phyloP scores from a whole-genome alignment of 2,329 filamentous ascomycete genomes.

The Aspergillus arachidicola region DNA sequence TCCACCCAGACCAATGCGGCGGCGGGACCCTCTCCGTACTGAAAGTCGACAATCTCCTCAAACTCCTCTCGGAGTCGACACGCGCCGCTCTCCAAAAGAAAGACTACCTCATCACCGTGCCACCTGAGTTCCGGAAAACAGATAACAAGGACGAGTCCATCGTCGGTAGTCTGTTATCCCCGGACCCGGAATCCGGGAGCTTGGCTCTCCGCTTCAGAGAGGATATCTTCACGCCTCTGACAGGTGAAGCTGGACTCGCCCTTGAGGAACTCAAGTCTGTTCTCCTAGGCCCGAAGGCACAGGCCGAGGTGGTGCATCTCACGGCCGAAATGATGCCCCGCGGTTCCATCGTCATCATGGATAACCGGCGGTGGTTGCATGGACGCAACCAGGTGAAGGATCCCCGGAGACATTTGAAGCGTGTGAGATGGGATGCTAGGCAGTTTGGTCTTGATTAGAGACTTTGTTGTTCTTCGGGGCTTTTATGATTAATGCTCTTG shows the following conservation, averaged over 20 bases:
- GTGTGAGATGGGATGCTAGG: conserved; percentile 39
- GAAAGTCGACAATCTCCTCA: conserved; percentile 28
- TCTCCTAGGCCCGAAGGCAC: conserved; percentile 19
- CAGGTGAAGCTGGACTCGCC: conserved; percentile 26
- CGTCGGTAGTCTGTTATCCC: conserved; percentile 24
- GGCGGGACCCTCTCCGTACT: conserved; percentile 46
- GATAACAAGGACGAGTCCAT: conserved; percentile 17
- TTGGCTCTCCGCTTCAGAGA: conserved; percentile 9
- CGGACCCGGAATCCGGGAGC: not conserved
- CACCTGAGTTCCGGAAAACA: conserved; percentile 36
- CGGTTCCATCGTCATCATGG: conserved; percentile 37
- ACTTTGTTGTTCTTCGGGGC: no score
- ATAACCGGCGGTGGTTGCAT: conserved; percentile 43
- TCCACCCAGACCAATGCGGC: conserved; percentile 43
- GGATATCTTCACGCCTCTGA: conserved; percentile 16
- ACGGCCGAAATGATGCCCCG: conserved; percentile 26
- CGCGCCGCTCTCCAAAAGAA: conserved; percentile 24
- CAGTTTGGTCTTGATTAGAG: conserved; percentile 18
- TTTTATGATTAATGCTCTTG: not conserved
- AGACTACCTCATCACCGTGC: conserved; percentile 38
- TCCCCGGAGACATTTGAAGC: conserved; percentile 37
- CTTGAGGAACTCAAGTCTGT: conserved; percentile 32
- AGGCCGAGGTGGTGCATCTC: conserved; percentile 25
- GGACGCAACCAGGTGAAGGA: conserved; percentile 39
- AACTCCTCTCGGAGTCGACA: conserved; percentile 18